Evolutionary conservation across 108 stramenopile genomes (phyloP).

Genomic region (Cyclotella choctawhatcheeana): DNA sequence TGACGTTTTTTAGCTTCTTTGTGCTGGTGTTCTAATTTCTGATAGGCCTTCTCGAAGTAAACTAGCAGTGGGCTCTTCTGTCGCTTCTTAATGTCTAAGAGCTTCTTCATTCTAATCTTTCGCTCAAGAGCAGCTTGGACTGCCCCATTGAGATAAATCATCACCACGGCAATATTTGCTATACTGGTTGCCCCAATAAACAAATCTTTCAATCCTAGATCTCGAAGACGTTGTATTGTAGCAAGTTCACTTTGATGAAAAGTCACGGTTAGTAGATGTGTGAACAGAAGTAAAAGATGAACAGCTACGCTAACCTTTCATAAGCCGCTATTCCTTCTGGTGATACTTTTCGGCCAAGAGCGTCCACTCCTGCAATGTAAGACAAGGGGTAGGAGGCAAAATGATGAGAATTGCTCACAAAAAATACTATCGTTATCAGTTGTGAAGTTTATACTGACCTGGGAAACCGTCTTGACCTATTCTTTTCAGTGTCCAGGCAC

Average conservation of each 20-base stretch:
- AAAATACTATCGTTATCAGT: too few relatives aligned
- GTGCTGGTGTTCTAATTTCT: conserved; percentile 60
- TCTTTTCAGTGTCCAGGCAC: conserved; percentile 72
- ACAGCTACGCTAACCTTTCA: background rate
- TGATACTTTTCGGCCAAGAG: conserved; percentile 35
- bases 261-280: too few relatives aligned
- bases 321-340: conserved; percentile 37
- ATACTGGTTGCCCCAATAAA: conserved; percentile 64
- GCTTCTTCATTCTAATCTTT: conserved; percentile 70
- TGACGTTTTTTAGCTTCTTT: conserved; percentile 73
- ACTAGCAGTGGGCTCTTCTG: conserved; percentile 48
- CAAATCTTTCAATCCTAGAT: conserved; percentile 81
- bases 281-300: background rate
- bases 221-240: conserved; percentile 65
- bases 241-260: conserved; percentile 46
- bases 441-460: background rate
- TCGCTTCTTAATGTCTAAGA: conserved; percentile 60
- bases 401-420: too few relatives aligned
- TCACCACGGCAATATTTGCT: conserved; percentile 68
- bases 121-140: conserved; percentile 64
- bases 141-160: conserved; percentile 79
- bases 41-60: conserved; percentile 69
- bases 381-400: too few relatives aligned
- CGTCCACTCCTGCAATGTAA: conserved; percentile 5
- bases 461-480: conserved; percentile 77